Percentiles rank a stretch among this genome's conserved stretches.
These are phyloP conservation scores for Brassica carinata DNA, from an alignment of 345 rosid species.

Conservation along the genomic window DNA sequence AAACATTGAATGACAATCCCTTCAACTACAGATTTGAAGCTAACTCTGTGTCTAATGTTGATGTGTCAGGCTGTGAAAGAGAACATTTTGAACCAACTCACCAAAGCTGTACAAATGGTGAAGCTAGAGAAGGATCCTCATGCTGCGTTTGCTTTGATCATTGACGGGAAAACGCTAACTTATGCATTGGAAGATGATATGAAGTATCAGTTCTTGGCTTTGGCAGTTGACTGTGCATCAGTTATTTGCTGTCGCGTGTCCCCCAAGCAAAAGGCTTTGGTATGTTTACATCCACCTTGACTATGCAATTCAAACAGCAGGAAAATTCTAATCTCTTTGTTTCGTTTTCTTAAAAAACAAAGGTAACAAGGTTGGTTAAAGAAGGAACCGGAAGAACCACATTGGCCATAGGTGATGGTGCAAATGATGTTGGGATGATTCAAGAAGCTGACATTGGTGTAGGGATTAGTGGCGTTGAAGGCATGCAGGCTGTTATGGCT, in stretches of 20 bases:
- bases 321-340: slow-evolving; percentile 7
- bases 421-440: slow-evolving; percentile 99
- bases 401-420: slow-evolving; percentile 96
- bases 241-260: slow-evolving; percentile 98
- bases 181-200: slow-evolving; percentile 83
- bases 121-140: slow-evolving; percentile 90
- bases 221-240: slow-evolving; percentile 94
- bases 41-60: slow-evolving; percentile 33
- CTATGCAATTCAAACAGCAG: background rate
- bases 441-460: slow-evolving; percentile 99
- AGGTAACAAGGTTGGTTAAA: slow-evolving; percentile 93
- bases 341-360: slow-evolving; percentile 12
- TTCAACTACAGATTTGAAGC: background rate
- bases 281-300: slow-evolving; percentile 27
- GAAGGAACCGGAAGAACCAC: slow-evolving; percentile 93
- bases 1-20: background rate
- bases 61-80: slow-evolving; percentile 70
- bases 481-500: slow-evolving; percentile 99
- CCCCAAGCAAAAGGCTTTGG: slow-evolving; percentile 98
- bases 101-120: slow-evolving; percentile 81
- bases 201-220: slow-evolving; percentile 78
- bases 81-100: slow-evolving; percentile 69
- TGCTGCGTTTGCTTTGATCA: slow-evolving; percentile 92
- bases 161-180: slow-evolving; percentile 83
- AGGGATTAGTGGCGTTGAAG: slow-evolving; percentile 99